Conservation (phyloP, 225 moss, liverwort and hornwort genomes). For the Anthoceros angustus region DNA sequence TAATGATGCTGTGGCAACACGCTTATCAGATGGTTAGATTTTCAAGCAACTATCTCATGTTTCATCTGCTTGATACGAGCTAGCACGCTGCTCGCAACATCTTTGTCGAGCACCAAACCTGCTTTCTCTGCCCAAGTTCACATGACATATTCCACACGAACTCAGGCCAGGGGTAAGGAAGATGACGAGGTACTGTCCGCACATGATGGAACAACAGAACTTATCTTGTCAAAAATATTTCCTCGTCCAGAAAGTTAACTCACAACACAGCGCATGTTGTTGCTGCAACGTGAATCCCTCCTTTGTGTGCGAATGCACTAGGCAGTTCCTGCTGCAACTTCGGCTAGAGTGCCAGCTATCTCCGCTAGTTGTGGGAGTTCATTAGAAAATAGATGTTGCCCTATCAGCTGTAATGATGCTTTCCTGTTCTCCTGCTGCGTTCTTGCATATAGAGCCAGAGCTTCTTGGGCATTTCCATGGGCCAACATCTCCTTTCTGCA, state of each 20-base stretch:
- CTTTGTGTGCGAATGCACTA: not conserved
- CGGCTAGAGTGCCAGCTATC: not conserved
- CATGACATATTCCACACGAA: too few species aligned
- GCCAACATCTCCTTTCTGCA: too few species aligned
- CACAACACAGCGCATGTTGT: not conserved
- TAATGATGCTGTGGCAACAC: not conserved
- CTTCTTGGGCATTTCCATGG: too few species aligned
- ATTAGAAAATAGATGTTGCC: too few species aligned
- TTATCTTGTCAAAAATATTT: not conserved
- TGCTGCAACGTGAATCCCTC: not conserved
- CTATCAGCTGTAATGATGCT: too few species aligned
- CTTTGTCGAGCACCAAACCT: not conserved
- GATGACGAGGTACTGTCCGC: too few species aligned
- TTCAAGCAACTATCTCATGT: slow-evolving; percentile 1
- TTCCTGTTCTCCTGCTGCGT: too few species aligned
- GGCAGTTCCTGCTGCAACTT: not conserved
- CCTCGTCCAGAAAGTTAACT: not conserved
- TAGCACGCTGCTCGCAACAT: not conserved
- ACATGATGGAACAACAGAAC: not conserved
- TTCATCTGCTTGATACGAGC: slow-evolving; percentile 2
- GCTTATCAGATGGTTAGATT: too few species aligned
- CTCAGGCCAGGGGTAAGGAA: too few species aligned
- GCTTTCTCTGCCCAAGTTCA: not conserved
- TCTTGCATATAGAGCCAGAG: too few species aligned
- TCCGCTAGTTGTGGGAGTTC: not conserved